Evolutionary conservation across 371 early-diverging fungal species (phyloP), one percentile per base, ranked within the genome.

Genomic region (Mucor mucedo): DNA sequence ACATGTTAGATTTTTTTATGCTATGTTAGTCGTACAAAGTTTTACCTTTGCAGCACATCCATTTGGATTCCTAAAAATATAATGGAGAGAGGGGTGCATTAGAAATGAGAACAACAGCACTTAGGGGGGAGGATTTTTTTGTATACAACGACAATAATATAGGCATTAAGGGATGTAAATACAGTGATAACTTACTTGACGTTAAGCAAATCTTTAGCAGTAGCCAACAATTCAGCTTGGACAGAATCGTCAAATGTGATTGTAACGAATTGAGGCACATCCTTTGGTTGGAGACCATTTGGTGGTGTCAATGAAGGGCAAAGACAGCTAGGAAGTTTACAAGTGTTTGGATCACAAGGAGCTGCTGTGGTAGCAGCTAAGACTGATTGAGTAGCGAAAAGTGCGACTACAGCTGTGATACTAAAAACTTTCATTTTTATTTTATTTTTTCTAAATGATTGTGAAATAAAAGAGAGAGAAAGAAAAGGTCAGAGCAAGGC

Each of bases 211-310:
- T 77, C 73, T 45, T 67, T 40, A 62, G 83, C 70, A 11, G 76
- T 69, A 35, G 75, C 66, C 32, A 79, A 63, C 10, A 83, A 53
- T 45, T 75, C 67, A 32, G 76, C 65, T 56, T 91, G 89, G 58
- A 91, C 62, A 2, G 89, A 84, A 70, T 91, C 92, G 60, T 89
- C 90, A 71, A 85, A 89, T 3, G 90, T 90, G 49, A 91, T 71
- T 21, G 87, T 79, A 33, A 90, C 77, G 68, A 91, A 91, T 78
- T 89, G 90, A n/a, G 92, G 92, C 0, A 86, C 86, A 52, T 87
- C 84, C 44, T 77, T 75, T 2, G 86, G 78, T 8, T 65, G 55
- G 33, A 89, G 60, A 14, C 82, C 84, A 40, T 77, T 79, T 28
- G 92, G 90, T 50, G 90, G 86, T 2, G 70, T 78, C 33, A 65